Conservation (phyloP, 2,329 filamentous ascomycete species). For the Exophiala aquamarina region DNA sequence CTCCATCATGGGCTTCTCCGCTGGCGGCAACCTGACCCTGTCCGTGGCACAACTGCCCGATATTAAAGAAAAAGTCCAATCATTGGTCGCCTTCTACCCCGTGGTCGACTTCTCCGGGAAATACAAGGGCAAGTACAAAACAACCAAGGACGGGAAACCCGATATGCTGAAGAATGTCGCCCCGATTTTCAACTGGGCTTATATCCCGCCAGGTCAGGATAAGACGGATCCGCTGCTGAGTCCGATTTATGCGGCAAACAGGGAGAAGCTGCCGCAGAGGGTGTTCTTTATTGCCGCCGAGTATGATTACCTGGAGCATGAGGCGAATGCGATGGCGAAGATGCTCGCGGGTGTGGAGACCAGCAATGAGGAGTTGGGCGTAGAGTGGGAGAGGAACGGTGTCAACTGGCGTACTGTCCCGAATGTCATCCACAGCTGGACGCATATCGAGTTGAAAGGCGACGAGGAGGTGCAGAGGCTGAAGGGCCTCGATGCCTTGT, state of each 20-base stretch:
- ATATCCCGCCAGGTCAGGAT: conserved; percentile 37
- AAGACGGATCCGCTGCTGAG: conserved; percentile 44
- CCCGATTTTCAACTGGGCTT: conserved; percentile 43
- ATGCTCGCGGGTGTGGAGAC: conserved; percentile 28
- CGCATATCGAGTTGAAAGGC: conserved; percentile 15
- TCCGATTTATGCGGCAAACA: conserved; percentile 35
- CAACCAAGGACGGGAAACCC: conserved; percentile 22
- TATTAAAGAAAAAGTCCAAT: conserved; percentile 37
- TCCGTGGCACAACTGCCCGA: conserved; percentile 41
- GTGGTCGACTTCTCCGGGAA: conserved; percentile 42
- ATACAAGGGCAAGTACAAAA: conserved; percentile 31
- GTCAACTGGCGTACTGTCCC: conserved; percentile 20
- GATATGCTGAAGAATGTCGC: conserved; percentile 28
- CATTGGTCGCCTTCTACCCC: conserved; percentile 47
- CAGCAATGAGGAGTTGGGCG: conserved; percentile 9
- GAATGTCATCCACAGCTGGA: conserved; percentile 22
- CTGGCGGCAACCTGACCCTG: conserved; percentile 49
- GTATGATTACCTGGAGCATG: conserved; percentile 48
- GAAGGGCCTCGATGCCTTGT: conserved; percentile 10
- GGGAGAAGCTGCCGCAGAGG: conserved; percentile 40
- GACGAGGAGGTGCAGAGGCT: conserved; percentile 12
- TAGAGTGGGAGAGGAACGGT: conserved; percentile 25
- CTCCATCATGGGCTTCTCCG: conserved; percentile 41
- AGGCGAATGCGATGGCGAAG: conserved; percentile 37
- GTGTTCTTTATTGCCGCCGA: conserved; percentile 48